Evolutionary conservation across 495 filamentous ascomycete genomes (phyloP).

Genomic region (Delitschia confertaspora): DNA sequence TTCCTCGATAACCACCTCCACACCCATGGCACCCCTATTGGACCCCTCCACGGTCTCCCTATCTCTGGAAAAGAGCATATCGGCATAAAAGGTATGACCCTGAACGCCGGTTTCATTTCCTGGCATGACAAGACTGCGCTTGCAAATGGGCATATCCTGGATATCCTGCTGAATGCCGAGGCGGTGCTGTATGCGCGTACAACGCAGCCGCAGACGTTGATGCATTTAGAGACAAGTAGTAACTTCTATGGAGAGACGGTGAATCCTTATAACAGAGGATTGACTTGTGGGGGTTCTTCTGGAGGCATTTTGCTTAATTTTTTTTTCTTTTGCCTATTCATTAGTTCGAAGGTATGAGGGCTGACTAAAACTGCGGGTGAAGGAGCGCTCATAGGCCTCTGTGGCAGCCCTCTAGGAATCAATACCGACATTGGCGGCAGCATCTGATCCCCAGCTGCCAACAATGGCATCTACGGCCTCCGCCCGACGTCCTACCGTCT

Average conservation of each 20-base stretch:
- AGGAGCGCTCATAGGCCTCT: conserved; percentile 27
- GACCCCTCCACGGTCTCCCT: conserved; percentile 60
- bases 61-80: conserved; percentile 62
- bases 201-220: conserved; percentile 49
- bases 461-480: conserved; percentile 56
- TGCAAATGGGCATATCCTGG: conserved; percentile 41
- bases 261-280: conserved; percentile 23
- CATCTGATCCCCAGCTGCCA: conserved; percentile 47
- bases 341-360: no score
- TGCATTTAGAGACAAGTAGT: conserved; percentile 50
- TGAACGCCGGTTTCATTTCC: conserved; percentile 41
- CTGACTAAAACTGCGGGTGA: no score
- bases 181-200: conserved; percentile 46
- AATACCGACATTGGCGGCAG: conserved; percentile 32
- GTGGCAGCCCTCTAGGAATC: conserved; percentile 28
- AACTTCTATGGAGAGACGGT: conserved; percentile 48
- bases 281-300: conserved; percentile 27
- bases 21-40: conserved; percentile 37
- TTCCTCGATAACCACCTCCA: conserved; percentile 33
- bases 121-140: conserved; percentile 38
- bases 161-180: conserved; percentile 42
- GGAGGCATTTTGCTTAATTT: no score
- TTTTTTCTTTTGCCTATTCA: no score
- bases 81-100: conserved; percentile 46
- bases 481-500: conserved; percentile 53